A percentile compares a stretch with the other conserved stretches of the same genome.
These are phyloP conservation scores for Sapria himalayana DNA, from an alignment of 345 rosid genomes.

Conservation along the genomic window DNA sequence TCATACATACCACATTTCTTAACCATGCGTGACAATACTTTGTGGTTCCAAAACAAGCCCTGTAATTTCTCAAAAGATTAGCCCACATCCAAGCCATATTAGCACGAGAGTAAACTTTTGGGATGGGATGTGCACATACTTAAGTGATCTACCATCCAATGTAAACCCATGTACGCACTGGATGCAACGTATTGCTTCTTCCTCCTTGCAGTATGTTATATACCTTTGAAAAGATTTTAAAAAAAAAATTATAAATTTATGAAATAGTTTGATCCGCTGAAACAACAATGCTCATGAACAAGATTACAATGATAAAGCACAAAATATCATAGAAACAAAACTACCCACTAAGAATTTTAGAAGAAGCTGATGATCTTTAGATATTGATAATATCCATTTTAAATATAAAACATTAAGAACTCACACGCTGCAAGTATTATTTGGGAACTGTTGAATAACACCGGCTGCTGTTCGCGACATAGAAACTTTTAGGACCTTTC, in stretches of 20 bases:
- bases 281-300: too few relatives aligned
- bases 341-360: neutral
- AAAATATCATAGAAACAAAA: neutral
- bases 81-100: conserved; percentile 25
- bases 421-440: conserved; percentile 86
- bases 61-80: conserved; percentile 11
- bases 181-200: conserved; percentile 82
- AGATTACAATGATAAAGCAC: too few relatives aligned
- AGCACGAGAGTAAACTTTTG: neutral
- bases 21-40: conserved; percentile 98
- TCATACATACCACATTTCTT: conserved; percentile 49
- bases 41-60: conserved; percentile 94
- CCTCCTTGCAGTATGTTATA: conserved; percentile 65
- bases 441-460: conserved; percentile 63
- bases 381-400: too few relatives aligned
- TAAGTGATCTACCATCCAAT: conserved; percentile 63
- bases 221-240: conserved; percentile 22
- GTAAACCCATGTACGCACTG: conserved; percentile 77
- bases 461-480: conserved; percentile 88
- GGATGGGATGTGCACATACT: conserved; percentile 18
- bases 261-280: too few relatives aligned
- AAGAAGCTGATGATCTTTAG: too few relatives aligned
- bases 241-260: too few relatives aligned
- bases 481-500: conserved; percentile 80
- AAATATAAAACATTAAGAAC: conserved; percentile 12